A percentile compares a stretch with the other conserved stretches of the same genome.
Conservation (phyloP, 1,284 basidiomycete species). For the Puccinia novopanici region DNA sequence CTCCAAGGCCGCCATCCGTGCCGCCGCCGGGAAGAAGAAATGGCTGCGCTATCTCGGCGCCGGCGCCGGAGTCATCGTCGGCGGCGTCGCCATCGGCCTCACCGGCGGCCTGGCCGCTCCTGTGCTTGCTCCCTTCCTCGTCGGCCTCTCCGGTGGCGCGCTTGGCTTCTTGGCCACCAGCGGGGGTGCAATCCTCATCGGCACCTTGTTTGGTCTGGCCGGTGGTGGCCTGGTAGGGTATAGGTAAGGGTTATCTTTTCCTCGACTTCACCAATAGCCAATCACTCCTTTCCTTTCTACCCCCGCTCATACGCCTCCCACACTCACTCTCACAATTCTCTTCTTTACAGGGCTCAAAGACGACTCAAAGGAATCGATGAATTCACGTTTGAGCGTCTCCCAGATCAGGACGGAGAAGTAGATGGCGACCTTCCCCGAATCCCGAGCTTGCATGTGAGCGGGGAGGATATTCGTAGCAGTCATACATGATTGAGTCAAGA, state of each 20-base stretch:
- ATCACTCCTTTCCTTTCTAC: neutral
- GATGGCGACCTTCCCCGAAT: conserved; percentile 35
- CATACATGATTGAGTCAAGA: neutral
- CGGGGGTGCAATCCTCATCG: conserved; percentile 60
- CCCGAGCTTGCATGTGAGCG: conserved; percentile 49
- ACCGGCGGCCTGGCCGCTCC: conserved; percentile 65
- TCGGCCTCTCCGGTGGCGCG: conserved; percentile 60
- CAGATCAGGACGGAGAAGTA: conserved; percentile 56
- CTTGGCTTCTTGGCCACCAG: conserved; percentile 60
- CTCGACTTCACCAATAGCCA: neutral
- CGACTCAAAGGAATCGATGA: conserved; percentile 64
- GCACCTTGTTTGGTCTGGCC: conserved; percentile 64
- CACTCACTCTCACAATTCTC: neutral
- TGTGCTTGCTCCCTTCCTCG: conserved; percentile 62
- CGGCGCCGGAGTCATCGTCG: conserved; percentile 54
- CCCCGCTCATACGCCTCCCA: neutral
- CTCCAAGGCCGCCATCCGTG: conserved; percentile 17
- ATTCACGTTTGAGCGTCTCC: conserved; percentile 62
- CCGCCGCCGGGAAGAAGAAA: conserved; percentile 31
- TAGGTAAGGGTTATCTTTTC: conserved; percentile 4
- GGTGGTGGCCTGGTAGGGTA: conserved; percentile 58
- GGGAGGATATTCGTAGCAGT: neutral
- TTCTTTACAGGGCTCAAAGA: conserved; percentile 60
- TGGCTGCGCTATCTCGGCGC: conserved; percentile 48
- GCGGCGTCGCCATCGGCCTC: conserved; percentile 62